Base-by-base conservation (phyloP, 208 protist species). In the Wallacemonas sp. region DNA sequence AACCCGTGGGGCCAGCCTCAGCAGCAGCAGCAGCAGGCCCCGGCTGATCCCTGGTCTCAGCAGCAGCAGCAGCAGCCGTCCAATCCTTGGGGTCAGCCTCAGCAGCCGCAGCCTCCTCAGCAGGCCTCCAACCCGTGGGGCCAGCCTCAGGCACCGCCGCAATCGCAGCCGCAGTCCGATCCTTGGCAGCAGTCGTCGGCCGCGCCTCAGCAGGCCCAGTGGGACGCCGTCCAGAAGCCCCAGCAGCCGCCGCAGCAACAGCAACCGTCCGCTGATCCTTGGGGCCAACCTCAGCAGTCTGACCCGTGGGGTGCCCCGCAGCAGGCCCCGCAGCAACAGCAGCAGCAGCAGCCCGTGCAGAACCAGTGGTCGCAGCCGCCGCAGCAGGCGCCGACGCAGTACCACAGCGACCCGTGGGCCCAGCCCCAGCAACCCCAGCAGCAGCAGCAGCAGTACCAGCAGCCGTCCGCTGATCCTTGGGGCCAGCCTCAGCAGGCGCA, bases 391-490 rank as follows among this genome's bases (percentile, higher is more conserved):
- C 64, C 46, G 20, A 50, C 31, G 23, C 61, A 65, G 29, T 26
- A 49, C 7, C 44, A 22, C 67, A 11, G 22, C 22, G 29, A 67
- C 41, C 57, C 67, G 46, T 73, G 68, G 68, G 61, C 46, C 31
- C 57, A 72, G 49, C 49, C 59, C 3, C 59, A 79, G 49, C 77
- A 69, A 31, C 67, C 74, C 42, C 63, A 28, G 22, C 72, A 77
- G 61, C 63, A 67, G 18, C 63, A 54, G 38, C 59, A 61, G 38
- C 69, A 74, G n/a, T n/a, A n/a, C n/a, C 36, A 33, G 29, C 31
- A 18, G 38, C 42, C 16, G 45, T 57, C 44, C 22, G 11, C 22
- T n/a, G 39, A 54, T 61, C 44, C 54, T 3, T 59, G 46, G 69
- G 50, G 48, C n/a, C 46, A 49, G 18, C 69, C 36, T 46, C 16